phyloP scores from a whole-genome alignment of 2,329 filamentous ascomycete species.

The Decorospora gaudefroyi region DNA sequence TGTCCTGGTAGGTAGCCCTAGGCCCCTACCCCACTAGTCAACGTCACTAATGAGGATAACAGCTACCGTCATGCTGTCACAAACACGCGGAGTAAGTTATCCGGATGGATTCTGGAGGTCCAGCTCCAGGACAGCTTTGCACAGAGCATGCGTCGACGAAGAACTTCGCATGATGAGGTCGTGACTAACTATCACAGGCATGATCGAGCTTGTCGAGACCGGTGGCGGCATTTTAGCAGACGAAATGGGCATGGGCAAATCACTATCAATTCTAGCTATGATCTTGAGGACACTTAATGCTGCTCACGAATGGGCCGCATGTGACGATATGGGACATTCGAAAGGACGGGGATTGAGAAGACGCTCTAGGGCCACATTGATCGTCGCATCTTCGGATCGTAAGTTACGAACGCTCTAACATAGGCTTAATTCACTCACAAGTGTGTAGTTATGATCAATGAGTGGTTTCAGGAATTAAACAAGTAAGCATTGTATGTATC shows the following conservation, averaged over 20 bases:
- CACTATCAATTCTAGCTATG: constrained; percentile 58
- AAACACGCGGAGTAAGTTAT: constrained; percentile 28
- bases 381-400: constrained; percentile 40
- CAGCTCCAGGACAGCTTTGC: too few relatives aligned
- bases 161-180: background rate
- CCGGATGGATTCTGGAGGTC: too few relatives aligned
- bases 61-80: constrained; percentile 52
- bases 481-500: constrained; percentile 34
- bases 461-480: constrained; percentile 38
- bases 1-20: constrained; percentile 20
- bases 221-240: constrained; percentile 61
- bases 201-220: constrained; percentile 28
- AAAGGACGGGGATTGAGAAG: background rate
- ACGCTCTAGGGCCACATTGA: constrained; percentile 31
- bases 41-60: background rate
- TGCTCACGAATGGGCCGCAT: constrained; percentile 46
- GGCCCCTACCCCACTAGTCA: background rate
- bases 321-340: background rate
- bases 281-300: constrained; percentile 51
- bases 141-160: too few relatives aligned
- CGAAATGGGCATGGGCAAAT: constrained; percentile 66
- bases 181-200: constrained; percentile 1
- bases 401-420: constrained; percentile 37
- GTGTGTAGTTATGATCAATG: constrained; percentile 39
- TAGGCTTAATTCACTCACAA: constrained; percentile 35